A percentile compares a stretch with the other conserved stretches of the same genome.
These are phyloP conservation scores for Epichloe baconii DNA, from an alignment of 2,329 filamentous ascomycete genomes.

Conservation along the genomic window DNA sequence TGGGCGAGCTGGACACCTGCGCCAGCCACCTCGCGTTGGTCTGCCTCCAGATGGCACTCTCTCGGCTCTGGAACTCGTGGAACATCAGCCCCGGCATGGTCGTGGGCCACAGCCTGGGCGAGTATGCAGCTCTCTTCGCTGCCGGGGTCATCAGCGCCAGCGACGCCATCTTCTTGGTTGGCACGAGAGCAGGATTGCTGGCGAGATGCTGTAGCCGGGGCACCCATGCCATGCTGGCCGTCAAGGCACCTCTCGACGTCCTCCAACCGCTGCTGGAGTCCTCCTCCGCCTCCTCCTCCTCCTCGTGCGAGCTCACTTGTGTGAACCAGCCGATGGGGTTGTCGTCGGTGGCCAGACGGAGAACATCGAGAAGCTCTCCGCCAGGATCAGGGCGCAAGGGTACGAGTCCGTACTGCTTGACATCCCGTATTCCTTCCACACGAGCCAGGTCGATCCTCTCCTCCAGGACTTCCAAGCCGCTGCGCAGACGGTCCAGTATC, in stretches of 20 bases:
- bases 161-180: slow-evolving; percentile 61
- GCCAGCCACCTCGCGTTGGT: slow-evolving; percentile 25
- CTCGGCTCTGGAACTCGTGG: slow-evolving; percentile 26
- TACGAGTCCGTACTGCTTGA: slow-evolving; percentile 19
- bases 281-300: slow-evolving; percentile 9
- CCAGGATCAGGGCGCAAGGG: neutral
- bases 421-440: slow-evolving; percentile 22
- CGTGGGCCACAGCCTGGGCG: slow-evolving; percentile 53
- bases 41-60: slow-evolving; percentile 28
- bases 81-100: slow-evolving; percentile 42
- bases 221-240: slow-evolving; percentile 47
- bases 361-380: neutral
- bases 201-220: slow-evolving; percentile 50
- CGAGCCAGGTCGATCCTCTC: slow-evolving; percentile 23
- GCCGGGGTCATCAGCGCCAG: slow-evolving; percentile 58
- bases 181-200: slow-evolving; percentile 51
- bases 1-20: slow-evolving; percentile 6
- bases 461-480: slow-evolving; percentile 29
- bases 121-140: slow-evolving; percentile 59
- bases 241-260: slow-evolving; percentile 33
- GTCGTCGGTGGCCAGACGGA: slow-evolving; percentile 2
- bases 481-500: slow-evolving; percentile 1
- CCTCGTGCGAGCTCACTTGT: slow-evolving; percentile 28
- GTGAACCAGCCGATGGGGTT: slow-evolving; percentile 46
- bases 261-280: slow-evolving; percentile 12